A percentile compares a stretch with the other conserved stretches of the same genome.
Evolutionary conservation across 306 rosid genomes (phyloP).

Genomic region (Adenanthera pavonina): DNA sequence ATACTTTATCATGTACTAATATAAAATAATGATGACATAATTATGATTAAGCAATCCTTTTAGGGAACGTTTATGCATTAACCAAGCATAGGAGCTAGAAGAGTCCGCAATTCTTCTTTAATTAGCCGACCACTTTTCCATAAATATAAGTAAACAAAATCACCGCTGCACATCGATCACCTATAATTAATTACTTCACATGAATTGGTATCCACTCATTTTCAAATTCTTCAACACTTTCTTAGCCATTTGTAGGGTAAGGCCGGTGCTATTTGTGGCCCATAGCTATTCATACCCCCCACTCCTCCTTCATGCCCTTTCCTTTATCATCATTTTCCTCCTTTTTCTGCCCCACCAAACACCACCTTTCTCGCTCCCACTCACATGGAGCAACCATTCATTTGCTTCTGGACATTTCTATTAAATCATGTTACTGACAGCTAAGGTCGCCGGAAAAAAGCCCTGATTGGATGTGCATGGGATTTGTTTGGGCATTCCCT

Average conservation of each 20-base stretch:
- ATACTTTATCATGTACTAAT: neutral
- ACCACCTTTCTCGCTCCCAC: conserved; percentile 31
- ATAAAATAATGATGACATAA: conserved; percentile 23
- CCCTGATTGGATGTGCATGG: conserved; percentile 41
- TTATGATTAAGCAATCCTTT: conserved; percentile 18
- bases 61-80: neutral
- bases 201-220: conserved; percentile 44
- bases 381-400: conserved; percentile 70
- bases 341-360: conserved; percentile 55
- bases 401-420: conserved; percentile 67
- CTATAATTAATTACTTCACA: neutral
- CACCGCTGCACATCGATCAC: no score
- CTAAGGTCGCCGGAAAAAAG: conserved; percentile 43
- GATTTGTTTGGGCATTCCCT: neutral
- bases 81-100: conserved; percentile 6
- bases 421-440: conserved; percentile 57
- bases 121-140: neutral
- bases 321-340: conserved; percentile 38
- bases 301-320: conserved; percentile 18
- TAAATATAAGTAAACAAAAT: no score
- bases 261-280: conserved; percentile 61
- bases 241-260: conserved; percentile 25
- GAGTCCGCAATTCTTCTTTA: conserved; percentile 27
- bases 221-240: conserved; percentile 8
- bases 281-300: conserved; percentile 36